These are phyloP conservation scores for Polychytrium aggregatum DNA, from an alignment of 192 early-diverging fungal species.

Conservation along the genomic window DNA sequence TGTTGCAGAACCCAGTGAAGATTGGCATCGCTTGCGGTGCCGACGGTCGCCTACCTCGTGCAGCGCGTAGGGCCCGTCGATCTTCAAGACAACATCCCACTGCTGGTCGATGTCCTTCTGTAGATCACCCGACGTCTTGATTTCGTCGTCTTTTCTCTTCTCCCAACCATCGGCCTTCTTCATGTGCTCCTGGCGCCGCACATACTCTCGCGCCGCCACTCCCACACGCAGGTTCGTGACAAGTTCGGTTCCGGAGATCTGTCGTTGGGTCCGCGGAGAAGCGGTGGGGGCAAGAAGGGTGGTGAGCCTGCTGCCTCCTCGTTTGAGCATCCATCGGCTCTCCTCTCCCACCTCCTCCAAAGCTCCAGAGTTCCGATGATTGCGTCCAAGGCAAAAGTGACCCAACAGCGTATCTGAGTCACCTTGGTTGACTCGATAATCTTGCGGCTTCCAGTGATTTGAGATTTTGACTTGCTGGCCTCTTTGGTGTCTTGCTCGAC, in stretches of 20 bases:
- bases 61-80: conserved; percentile 29
- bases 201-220: conserved; percentile 29
- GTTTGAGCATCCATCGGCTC: background rate
- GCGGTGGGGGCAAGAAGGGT: background rate
- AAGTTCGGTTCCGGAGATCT: conserved; percentile 22
- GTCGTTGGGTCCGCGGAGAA: conserved; percentile 1
- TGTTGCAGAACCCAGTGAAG: background rate
- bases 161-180: conserved; percentile 27
- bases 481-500: conserved; percentile 28
- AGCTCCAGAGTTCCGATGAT: no score
- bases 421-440: conserved; percentile 11
- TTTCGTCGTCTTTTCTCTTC: conserved; percentile 24
- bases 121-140: conserved; percentile 8
- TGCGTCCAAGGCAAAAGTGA: background rate
- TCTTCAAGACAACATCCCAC: conserved; percentile 22
- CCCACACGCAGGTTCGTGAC: conserved; percentile 35
- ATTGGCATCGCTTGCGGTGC: background rate
- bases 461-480: conserved; percentile 23
- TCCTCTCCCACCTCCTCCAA: no score
- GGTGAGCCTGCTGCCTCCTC: background rate
- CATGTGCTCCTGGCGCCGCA: conserved; percentile 33
- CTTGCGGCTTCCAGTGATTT: conserved; percentile 19
- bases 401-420: background rate
- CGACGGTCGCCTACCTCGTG: conserved; percentile 16
- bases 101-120: conserved; percentile 17